phyloP scores from a whole-genome alignment of 2,329 filamentous ascomycete species.

The Fusarium brachygibbosum region DNA sequence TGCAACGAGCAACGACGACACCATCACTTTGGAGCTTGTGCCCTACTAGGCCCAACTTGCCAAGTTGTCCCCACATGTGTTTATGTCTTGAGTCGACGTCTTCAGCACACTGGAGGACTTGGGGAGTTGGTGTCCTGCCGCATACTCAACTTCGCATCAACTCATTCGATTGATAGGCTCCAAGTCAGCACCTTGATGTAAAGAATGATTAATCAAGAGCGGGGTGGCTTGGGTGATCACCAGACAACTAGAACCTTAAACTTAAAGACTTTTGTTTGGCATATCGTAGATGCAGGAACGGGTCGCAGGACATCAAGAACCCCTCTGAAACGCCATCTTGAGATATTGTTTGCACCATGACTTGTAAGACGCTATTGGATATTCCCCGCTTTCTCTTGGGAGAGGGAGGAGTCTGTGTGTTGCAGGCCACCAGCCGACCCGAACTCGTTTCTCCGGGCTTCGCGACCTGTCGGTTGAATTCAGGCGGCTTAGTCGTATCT shows the following conservation, averaged over 20 bases:
- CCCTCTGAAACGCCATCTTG: constrained; percentile 26
- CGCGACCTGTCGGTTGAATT: constrained; percentile 7
- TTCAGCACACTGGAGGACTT: constrained; percentile 15
- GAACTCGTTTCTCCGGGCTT: constrained; percentile 17
- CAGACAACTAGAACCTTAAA: constrained; percentile 32
- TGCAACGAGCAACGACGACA: constrained; percentile 34
- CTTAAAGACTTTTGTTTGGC: constrained; percentile 26
- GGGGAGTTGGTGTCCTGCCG: constrained; percentile 32
- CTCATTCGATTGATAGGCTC: constrained; percentile 6
- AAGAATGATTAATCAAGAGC: constrained; percentile 21
- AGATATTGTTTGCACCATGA: constrained; percentile 4
- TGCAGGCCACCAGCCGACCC: constrained; percentile 6
- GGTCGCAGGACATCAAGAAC: constrained; percentile 17
- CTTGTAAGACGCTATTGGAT: constrained; percentile 2
- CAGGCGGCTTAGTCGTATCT: constrained; percentile 14
- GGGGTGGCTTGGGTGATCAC: constrained; percentile 31
- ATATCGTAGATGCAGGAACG: constrained; percentile 42
- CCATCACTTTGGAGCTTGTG: constrained; percentile 14
- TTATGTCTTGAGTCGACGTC: constrained; percentile 13
- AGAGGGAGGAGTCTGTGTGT: background rate
- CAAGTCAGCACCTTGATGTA: constrained; percentile 13
- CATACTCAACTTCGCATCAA: constrained; percentile 18
- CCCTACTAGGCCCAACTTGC: constrained; percentile 32
- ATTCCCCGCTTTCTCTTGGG: constrained; percentile 10
- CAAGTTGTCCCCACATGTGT: constrained; percentile 32